phyloP scores from a whole-genome alignment of 2,329 filamentous ascomycete species.

The Nigrograna mackinnonii region DNA sequence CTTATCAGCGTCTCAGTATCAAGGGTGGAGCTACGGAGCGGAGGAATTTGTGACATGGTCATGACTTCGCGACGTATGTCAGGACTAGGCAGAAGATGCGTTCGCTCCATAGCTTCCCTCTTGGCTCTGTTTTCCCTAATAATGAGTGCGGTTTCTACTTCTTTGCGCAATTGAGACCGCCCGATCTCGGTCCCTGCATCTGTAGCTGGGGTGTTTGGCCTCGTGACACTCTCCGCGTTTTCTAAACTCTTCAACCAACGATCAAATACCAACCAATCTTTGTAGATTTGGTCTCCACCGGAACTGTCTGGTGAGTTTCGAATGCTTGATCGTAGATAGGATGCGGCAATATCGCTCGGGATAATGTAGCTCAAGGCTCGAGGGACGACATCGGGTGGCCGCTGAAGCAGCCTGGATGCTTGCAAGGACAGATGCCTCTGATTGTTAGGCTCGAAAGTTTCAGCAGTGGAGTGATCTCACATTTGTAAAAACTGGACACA shows the following conservation, averaged over 20 bases:
- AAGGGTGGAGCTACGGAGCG: conserved; percentile 28
- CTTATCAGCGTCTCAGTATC: conserved; percentile 18
- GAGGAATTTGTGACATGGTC: conserved; percentile 28
- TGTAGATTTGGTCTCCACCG: conserved; percentile 31
- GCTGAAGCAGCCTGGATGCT: conserved; percentile 23
- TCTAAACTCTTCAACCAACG: conserved; percentile 30
- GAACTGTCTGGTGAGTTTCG: too few species aligned
- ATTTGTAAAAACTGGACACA: conserved; percentile 34
- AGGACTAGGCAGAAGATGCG: conserved; percentile 31
- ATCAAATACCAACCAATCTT: conserved; percentile 33
- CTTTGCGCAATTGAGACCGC: conserved; percentile 27
- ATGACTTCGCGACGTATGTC: conserved; percentile 28
- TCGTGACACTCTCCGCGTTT: conserved; percentile 10
- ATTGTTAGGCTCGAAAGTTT: conserved; percentile 8
- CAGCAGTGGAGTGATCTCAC: conserved; percentile 19
- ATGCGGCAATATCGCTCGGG: too few species aligned
- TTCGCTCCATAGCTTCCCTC: conserved; percentile 23
- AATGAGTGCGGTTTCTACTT: conserved; percentile 33
- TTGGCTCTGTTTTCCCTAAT: conserved; percentile 36
- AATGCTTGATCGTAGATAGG: too few species aligned
- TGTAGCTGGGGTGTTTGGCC: conserved; percentile 22
- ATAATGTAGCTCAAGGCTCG: too few species aligned
- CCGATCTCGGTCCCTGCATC: conserved; percentile 29
- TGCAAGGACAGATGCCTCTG: conserved; percentile 31
- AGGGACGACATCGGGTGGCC: too few species aligned